Conservation (phyloP, 1,139 yeast species). For the Suhomyces atakaporum region DNA sequence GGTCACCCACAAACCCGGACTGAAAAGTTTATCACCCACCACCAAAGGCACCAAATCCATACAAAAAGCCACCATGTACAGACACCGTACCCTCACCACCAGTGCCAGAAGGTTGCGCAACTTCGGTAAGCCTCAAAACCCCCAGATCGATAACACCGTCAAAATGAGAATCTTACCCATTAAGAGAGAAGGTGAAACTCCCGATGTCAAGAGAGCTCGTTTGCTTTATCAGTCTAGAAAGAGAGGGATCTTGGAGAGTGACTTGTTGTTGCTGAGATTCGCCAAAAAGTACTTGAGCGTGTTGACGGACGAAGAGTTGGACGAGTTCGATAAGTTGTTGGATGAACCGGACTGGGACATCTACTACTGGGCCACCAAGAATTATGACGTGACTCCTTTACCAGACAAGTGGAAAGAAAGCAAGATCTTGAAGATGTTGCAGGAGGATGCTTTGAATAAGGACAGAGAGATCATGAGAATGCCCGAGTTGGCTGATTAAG, state of each 20-base stretch:
- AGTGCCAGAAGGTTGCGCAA: constrained; percentile 26
- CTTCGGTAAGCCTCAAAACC: constrained; percentile 50
- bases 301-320: constrained; percentile 67
- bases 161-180: constrained; percentile 70
- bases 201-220: constrained; percentile 80
- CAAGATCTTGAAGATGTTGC: constrained; percentile 62
- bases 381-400: constrained; percentile 75
- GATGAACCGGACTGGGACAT: constrained; percentile 99
- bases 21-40: no score
- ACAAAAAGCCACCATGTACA: not conserved
- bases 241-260: constrained; percentile 94
- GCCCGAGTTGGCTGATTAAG: constrained; percentile 55
- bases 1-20: no score
- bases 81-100: constrained; percentile 13
- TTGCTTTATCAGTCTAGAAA: constrained; percentile 89
- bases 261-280: constrained; percentile 78
- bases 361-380: constrained; percentile 94
- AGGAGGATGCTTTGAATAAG: constrained; percentile 72
- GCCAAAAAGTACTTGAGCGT: constrained; percentile 69
- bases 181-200: constrained; percentile 70
- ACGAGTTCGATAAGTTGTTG: constrained; percentile 80
- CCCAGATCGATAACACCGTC: constrained; percentile 32
- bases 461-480: constrained; percentile 76
- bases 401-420: constrained; percentile 84
- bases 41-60: no score